Percentiles rank a stretch among this genome's conserved stretches.
Conservation (phyloP, 2,329 filamentous ascomycete genomes). For the Aspergillus japonicus region DNA sequence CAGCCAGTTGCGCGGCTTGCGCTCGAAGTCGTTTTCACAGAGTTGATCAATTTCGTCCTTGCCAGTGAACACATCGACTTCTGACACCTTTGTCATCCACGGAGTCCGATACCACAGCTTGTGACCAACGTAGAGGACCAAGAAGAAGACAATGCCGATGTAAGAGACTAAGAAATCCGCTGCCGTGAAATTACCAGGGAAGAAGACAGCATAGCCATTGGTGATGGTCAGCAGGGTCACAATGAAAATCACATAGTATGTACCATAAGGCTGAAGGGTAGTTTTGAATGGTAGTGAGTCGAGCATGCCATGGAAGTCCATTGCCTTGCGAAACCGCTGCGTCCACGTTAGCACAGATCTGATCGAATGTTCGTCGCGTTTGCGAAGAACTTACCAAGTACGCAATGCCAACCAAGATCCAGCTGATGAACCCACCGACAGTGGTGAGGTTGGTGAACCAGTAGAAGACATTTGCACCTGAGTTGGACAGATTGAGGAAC, state of each 20-base stretch:
- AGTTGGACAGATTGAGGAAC: slow-evolving; percentile 37
- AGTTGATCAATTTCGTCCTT: slow-evolving; percentile 48
- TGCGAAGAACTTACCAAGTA: slow-evolving; percentile 44
- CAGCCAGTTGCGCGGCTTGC: slow-evolving; percentile 41
- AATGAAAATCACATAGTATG: slow-evolving; percentile 51
- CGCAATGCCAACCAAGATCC: slow-evolving; percentile 45
- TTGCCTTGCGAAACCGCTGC: slow-evolving; percentile 55
- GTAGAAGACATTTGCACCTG: slow-evolving; percentile 38
- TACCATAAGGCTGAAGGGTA: slow-evolving; percentile 52
- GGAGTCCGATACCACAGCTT: slow-evolving; percentile 35
- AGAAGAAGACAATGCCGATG: slow-evolving; percentile 54
- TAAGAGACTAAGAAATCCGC: slow-evolving; percentile 55
- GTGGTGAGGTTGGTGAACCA: slow-evolving; percentile 45
- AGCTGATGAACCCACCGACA: slow-evolving; percentile 39
- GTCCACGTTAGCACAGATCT: slow-evolving; percentile 42
- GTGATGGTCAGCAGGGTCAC: slow-evolving; percentile 54
- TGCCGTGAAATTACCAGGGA: slow-evolving; percentile 46
- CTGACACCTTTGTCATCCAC: slow-evolving; percentile 32
- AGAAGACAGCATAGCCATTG: slow-evolving; percentile 58
- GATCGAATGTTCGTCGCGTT: slow-evolving; percentile 20
- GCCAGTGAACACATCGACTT: slow-evolving; percentile 48
- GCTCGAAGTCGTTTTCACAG: slow-evolving; percentile 43
- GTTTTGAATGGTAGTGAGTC: slow-evolving; percentile 52
- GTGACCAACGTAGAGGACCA: slow-evolving; percentile 41
- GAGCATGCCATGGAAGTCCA: slow-evolving; percentile 49